Base-by-base conservation (phyloP, 2,329 filamentous ascomycete species). In the Venturia effusa region DNA sequence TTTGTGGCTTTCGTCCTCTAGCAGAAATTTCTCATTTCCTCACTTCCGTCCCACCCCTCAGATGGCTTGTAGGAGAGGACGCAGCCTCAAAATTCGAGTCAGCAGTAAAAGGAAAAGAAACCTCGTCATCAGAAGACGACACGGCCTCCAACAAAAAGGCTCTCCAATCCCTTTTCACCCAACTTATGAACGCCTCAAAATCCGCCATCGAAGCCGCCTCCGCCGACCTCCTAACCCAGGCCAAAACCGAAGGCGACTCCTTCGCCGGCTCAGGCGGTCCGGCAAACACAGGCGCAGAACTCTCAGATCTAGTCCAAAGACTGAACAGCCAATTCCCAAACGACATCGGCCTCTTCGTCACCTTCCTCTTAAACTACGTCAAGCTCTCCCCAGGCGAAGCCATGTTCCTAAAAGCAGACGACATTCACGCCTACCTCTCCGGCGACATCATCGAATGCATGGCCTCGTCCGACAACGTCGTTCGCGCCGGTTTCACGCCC, bases 391-490 rank as follows among this genome's bases (percentile, higher is more conserved):
- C 92, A 0, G 94, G 94, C 62, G 93, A 99, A 77, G 94, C 93
- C 10, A 89, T 99, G 80, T 99, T 97, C 78, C 82, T 99, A 41
- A 90, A 91, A 71, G 94, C 94, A 7, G 93, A 99, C 72, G 94
- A 97, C 72, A 97, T 97, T 70, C 94, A 99, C 74, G 94, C 94
- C 60, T 99, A 99, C 75, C 78, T 95, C 54, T 90, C 88, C 2
- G 90, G 90, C 66, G 93, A 99, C 72, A 96, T 99, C 69, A 92
- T 99, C 74, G 94, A 99, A 77, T 99, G 94, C 80, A 99, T 99
- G 94, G 94, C 94, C 0, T 88, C 91, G 10, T 96, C 90, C n/a
- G 94, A 99, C 82, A 99, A 99, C 69, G 94, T 99, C 41, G 92
- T 99, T 61, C 91, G 94, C 64, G 94, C 94, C 0, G 94, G 94